A percentile compares a stretch with the other conserved stretches of the same genome.
Evolutionary conservation across 148 eudicot genomes (phyloP).

Genomic region (Cornus kousa): DNA sequence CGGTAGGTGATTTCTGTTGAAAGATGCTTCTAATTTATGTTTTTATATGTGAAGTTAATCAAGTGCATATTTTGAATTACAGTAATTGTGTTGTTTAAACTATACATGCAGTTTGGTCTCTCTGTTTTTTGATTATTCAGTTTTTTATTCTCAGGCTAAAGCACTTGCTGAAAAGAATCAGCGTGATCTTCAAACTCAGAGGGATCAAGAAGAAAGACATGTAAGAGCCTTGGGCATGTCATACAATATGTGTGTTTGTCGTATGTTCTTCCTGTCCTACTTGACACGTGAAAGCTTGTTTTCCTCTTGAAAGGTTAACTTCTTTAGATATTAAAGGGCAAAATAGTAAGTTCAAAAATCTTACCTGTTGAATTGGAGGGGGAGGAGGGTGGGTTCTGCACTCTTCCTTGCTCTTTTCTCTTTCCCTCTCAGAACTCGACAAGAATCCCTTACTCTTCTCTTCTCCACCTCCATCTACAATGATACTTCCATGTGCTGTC

Average conservation of each 20-base stretch:
- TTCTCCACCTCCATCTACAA: not conserved
- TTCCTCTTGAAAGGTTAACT: too few species aligned
- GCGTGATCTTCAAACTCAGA: constrained; percentile 53
- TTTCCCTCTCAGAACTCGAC: not conserved
- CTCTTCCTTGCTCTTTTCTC: not conserved
- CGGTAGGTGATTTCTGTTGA: constrained; percentile 34
- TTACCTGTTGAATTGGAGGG: too few species aligned
- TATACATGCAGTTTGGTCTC: not conserved
- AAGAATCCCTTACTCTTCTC: not conserved
- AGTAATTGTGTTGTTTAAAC: not conserved
- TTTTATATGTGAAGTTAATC: not conserved
- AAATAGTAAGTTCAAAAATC: too few species aligned
- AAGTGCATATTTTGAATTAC: not conserved
- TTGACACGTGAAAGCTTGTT: not conserved
- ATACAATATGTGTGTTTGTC: not conserved
- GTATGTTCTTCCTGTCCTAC: not conserved
- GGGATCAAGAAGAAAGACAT: constrained; percentile 57
- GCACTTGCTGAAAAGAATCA: constrained; percentile 64
- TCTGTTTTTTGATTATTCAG: constrained; percentile 5
- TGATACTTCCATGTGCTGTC: not conserved
- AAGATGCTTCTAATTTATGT: not conserved
- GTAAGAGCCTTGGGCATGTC: constrained; percentile 33
- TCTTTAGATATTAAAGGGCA: not conserved
- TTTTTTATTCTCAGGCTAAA: constrained; percentile 38
- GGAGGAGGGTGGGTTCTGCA: too few species aligned